A percentile compares a stretch with the other conserved stretches of the same genome.
phyloP scores from a whole-genome alignment of 495 filamentous ascomycete species.

The Cercophora newfieldiana region DNA sequence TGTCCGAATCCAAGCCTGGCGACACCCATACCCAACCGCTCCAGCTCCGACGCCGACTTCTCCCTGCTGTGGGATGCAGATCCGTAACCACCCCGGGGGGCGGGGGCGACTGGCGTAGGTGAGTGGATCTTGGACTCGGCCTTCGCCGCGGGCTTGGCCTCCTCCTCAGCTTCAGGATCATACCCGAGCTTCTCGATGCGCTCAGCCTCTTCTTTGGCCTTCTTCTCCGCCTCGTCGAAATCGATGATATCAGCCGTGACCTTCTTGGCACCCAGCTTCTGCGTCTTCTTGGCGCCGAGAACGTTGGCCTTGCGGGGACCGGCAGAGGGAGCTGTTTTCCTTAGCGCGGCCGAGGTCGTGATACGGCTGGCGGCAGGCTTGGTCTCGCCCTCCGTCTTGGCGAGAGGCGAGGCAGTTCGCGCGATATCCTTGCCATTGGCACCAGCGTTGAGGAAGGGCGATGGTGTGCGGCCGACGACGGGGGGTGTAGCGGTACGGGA shows the following conservation, averaged over 20 bases:
- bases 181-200: constrained; percentile 98
- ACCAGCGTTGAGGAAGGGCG: constrained; percentile 79
- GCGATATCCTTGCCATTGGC: constrained; percentile 63
- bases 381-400: constrained; percentile 53
- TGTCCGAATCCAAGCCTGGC: constrained; percentile 88
- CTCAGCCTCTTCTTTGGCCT: constrained; percentile 96
- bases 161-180: constrained; percentile 84
- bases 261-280: constrained; percentile 94
- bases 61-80: constrained; percentile 57
- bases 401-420: constrained; percentile 80
- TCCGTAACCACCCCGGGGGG: constrained; percentile 57
- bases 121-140: constrained; percentile 61
- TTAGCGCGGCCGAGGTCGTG: constrained; percentile 69
- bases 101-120: constrained; percentile 74
- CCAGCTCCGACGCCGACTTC: constrained; percentile 68
- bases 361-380: constrained; percentile 61
- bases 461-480: constrained; percentile 76
- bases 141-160: constrained; percentile 46
- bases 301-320: constrained; percentile 77
- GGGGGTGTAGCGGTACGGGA: constrained; percentile 90
- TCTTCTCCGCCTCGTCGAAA: constrained; percentile 95
- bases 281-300: constrained; percentile 89
- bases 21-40: constrained; percentile 89
- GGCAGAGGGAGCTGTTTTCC: constrained; percentile 62
- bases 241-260: constrained; percentile 75